Evolutionary conservation across 2,329 filamentous ascomycete genomes (phyloP).

Genomic region (Teratosphaeria gauchensis): DNA sequence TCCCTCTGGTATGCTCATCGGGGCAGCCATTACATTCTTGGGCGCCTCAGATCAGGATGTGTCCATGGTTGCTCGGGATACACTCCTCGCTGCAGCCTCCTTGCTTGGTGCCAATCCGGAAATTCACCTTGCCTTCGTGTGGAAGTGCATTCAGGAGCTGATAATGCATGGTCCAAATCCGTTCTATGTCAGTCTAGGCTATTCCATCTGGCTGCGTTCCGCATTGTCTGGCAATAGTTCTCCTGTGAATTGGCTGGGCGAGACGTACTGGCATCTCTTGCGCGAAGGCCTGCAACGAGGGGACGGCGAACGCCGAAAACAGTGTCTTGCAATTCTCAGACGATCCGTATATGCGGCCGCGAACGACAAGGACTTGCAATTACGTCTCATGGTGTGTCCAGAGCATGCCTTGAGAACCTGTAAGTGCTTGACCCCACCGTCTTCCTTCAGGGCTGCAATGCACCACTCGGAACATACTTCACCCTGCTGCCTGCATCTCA

Average conservation of each 20-base stretch:
- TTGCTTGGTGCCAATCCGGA: not conserved
- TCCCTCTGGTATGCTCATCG: not conserved
- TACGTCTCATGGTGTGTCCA: constrained; percentile 2
- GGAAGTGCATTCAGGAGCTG: constrained; percentile 4
- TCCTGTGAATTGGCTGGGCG: not conserved
- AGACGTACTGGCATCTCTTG: constrained; percentile 33
- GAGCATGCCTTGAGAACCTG: not conserved
- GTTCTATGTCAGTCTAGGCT: constrained; percentile 1
- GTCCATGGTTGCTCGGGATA: not conserved
- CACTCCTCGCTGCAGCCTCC: not conserved
- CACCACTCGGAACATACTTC: too few species aligned
- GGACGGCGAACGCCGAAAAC: constrained; percentile 37
- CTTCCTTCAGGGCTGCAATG: not conserved
- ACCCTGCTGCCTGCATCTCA: not conserved
- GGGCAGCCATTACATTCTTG: constrained; percentile 1
- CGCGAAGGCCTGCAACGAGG: constrained; percentile 31
- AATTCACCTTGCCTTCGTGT: not conserved
- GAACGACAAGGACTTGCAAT: constrained; percentile 1
- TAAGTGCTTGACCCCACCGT: not conserved
- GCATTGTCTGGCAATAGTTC: not conserved
- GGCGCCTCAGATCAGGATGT: not conserved
- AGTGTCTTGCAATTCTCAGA: constrained; percentile 36
- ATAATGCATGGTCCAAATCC: not conserved
- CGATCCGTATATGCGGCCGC: constrained; percentile 28
- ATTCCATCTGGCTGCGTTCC: constrained; percentile 19